These are phyloP conservation scores for Colletotrichum abscissum DNA, from an alignment of 2,329 filamentous ascomycete species.

Conservation along the genomic window DNA sequence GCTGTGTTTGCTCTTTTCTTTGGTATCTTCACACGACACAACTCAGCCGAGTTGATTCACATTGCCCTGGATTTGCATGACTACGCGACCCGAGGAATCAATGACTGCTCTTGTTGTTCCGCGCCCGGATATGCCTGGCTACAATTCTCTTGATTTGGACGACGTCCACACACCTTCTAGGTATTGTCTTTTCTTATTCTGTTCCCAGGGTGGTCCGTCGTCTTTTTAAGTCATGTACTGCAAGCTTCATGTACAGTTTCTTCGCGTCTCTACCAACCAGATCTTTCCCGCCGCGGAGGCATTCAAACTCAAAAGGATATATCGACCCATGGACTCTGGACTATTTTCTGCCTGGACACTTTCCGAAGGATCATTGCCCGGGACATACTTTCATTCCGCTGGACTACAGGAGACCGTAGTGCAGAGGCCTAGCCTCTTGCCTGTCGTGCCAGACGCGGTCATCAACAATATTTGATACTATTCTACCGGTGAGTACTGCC, in stretches of 20 bases:
- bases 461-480: slow-evolving; percentile 38
- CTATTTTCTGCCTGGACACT: slow-evolving; percentile 4
- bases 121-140: slow-evolving; percentile 65
- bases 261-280: slow-evolving; percentile 35
- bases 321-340: slow-evolving; percentile 30
- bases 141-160: slow-evolving; percentile 66
- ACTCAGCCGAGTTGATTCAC: slow-evolving; percentile 33
- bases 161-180: slow-evolving; percentile 71
- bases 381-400: neutral
- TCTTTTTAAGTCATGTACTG: slow-evolving; percentile 44
- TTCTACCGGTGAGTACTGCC: slow-evolving; percentile 51
- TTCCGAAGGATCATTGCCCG: slow-evolving; percentile 20
- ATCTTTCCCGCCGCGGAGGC: slow-evolving; percentile 30
- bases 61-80: slow-evolving; percentile 37
- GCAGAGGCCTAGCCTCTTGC: slow-evolving; percentile 8
- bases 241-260: slow-evolving; percentile 44
- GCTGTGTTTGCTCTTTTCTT: slow-evolving; percentile 23
- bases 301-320: slow-evolving; percentile 18
- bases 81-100: slow-evolving; percentile 51
- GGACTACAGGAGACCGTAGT: slow-evolving; percentile 26
- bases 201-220: slow-evolving; percentile 56
- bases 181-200: slow-evolving; percentile 67
- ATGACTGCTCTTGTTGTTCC: slow-evolving; percentile 63
- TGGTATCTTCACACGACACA: slow-evolving; percentile 23
- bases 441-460: slow-evolving; percentile 46